Percentiles rank a stretch among this genome's conserved stretches.
phyloP scores from a whole-genome alignment of 306 rosid genomes.

The Prinsepia uniflora region DNA sequence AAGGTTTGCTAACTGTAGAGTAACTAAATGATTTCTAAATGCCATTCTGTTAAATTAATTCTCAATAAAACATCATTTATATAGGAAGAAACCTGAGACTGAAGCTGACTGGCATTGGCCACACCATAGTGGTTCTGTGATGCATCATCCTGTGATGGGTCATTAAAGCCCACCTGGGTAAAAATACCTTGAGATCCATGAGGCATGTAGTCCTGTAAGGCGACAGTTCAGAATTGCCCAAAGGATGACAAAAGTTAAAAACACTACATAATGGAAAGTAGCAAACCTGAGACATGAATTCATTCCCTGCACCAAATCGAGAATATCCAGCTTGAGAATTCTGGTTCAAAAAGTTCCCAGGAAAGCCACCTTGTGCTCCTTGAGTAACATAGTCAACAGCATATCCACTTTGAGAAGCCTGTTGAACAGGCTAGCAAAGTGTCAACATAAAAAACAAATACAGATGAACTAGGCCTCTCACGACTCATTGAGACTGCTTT shows the following conservation, averaged over 20 bases:
- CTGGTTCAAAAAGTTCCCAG: slow-evolving; percentile 89
- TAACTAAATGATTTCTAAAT: background rate
- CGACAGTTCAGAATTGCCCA: slow-evolving; percentile 10
- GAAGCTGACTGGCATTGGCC: slow-evolving; percentile 77
- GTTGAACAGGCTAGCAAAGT: slow-evolving; percentile 10
- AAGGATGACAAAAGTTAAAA: background rate
- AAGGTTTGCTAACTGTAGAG: background rate
- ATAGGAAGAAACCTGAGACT: slow-evolving; percentile 75
- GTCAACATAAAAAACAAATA: slow-evolving; percentile 3
- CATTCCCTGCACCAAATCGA: slow-evolving; percentile 93
- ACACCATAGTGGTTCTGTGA: slow-evolving; percentile 76
- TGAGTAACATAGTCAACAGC: slow-evolving; percentile 88
- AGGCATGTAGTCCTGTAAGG: slow-evolving; percentile 80
- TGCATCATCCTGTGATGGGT: slow-evolving; percentile 88
- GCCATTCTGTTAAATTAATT: background rate
- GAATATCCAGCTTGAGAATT: slow-evolving; percentile 92
- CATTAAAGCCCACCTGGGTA: slow-evolving; percentile 88
- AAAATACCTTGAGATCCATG: slow-evolving; percentile 93
- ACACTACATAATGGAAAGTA: background rate
- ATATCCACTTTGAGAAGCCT: slow-evolving; percentile 98
- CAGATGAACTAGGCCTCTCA: background rate
- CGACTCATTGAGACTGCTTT: background rate
- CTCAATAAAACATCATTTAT: slow-evolving; percentile 14
- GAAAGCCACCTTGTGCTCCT: slow-evolving; percentile 94
- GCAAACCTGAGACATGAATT: slow-evolving; percentile 95